Evolutionary conservation across 805 yeast genomes (phyloP).

Genomic region (Starmerella tilneyi): DNA sequence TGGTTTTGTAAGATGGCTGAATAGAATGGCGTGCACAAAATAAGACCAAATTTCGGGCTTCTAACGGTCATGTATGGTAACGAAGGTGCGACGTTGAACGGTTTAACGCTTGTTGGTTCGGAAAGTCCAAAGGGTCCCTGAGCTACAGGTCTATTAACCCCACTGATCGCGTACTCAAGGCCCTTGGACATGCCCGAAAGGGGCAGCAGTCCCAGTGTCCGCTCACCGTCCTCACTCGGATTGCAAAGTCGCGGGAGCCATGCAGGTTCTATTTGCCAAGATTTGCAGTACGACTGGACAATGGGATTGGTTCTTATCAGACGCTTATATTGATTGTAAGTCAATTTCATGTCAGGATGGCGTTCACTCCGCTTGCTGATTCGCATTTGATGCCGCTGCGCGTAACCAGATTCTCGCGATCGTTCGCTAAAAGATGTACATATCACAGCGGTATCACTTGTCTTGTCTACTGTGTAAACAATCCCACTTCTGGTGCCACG

Average conservation of each 20-base stretch:
- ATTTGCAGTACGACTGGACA: not conserved
- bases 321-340: not conserved
- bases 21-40: slow-evolving; percentile 19
- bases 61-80: slow-evolving; percentile 12
- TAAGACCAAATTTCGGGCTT: slow-evolving; percentile 7
- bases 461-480: too few species aligned
- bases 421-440: too few species aligned
- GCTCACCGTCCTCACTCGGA: not conserved
- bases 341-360: not conserved
- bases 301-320: not conserved
- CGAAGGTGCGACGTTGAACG: too few species aligned
- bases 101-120: too few species aligned
- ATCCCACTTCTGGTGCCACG: too few species aligned
- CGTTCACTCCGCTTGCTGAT: not conserved
- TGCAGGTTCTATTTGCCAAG: slow-evolving; percentile 1
- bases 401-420: too few species aligned
- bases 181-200: not conserved
- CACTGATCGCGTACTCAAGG: too few species aligned
- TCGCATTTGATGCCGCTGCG: too few species aligned
- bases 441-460: too few species aligned
- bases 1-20: slow-evolving; percentile 8
- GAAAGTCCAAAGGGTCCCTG: too few species aligned
- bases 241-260: not conserved
- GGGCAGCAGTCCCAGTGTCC: not conserved
- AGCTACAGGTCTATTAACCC: not conserved